These are phyloP conservation scores for Claviceps sp. DNA, from an alignment of 2,329 filamentous ascomycete genomes.

Conservation along the genomic window DNA sequence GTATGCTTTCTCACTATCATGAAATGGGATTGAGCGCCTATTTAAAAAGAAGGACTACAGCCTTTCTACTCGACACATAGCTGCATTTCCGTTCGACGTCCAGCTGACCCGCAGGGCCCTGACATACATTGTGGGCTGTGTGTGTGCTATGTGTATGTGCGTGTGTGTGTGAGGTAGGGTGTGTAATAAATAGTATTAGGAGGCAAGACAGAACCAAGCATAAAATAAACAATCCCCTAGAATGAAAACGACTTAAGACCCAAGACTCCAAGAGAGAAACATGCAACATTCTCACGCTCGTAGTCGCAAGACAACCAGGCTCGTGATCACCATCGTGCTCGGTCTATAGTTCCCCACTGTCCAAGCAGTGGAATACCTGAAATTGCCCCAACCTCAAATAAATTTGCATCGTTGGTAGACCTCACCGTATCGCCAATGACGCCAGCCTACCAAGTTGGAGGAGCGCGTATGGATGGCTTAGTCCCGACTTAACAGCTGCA, in stretches of 20 bases:
- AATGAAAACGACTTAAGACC: constrained; percentile 20
- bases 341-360: constrained; percentile 11
- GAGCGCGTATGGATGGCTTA: background rate
- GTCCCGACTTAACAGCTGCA: constrained; percentile 37
- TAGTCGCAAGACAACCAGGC: constrained; percentile 11
- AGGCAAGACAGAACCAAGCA: constrained; percentile 13
- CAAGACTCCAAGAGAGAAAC: constrained; percentile 26
- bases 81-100: background rate
- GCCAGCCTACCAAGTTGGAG: constrained; percentile 4
- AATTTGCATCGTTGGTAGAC: no score
- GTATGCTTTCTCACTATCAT: background rate
- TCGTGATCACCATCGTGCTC: constrained; percentile 11
- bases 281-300: constrained; percentile 19
- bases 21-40: background rate
- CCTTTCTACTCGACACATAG: background rate
- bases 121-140: background rate
- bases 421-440: constrained; percentile 1
- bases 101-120: background rate
- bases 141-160: background rate
- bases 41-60: background rate
- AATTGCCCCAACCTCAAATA: constrained; percentile 10
- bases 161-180: background rate
- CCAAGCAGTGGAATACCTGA: constrained; percentile 4
- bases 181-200: constrained; percentile 10
- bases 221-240: constrained; percentile 15